phyloP scores from a whole-genome alignment of 2,329 filamentous ascomycete species.

The Pyrenochaeta sp. region DNA sequence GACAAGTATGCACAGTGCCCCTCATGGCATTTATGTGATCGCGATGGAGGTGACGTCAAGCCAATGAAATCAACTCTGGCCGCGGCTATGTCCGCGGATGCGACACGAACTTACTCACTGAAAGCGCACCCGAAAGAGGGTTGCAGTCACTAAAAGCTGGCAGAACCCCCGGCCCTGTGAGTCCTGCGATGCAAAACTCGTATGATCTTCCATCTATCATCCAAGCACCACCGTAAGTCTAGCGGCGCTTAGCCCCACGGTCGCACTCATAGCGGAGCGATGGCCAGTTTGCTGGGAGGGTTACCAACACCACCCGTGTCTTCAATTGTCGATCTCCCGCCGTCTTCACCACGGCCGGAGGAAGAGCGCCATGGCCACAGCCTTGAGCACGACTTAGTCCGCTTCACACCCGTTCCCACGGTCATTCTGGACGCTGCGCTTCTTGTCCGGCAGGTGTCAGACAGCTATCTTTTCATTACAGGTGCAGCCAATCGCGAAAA shows the following conservation, averaged over 20 bases:
- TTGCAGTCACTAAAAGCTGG: constrained; percentile 18
- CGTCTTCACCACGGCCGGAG: constrained; percentile 8
- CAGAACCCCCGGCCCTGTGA: constrained; percentile 11
- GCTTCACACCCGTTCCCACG: constrained; percentile 53
- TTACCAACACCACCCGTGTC: constrained; percentile 14
- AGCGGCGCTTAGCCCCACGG: constrained; percentile 12
- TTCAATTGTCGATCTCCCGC: constrained; percentile 24
- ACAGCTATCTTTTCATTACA: constrained; percentile 52
- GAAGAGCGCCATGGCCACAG: constrained; percentile 13
- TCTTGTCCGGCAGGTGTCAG: constrained; percentile 59
- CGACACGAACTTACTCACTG: not conserved
- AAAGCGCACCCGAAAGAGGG: not conserved
- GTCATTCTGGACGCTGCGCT: constrained; percentile 57
- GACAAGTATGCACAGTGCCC: not conserved
- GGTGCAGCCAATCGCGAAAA: constrained; percentile 41
- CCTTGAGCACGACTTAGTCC: constrained; percentile 35
- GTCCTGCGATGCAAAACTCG: constrained; percentile 24
- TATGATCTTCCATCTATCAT: constrained; percentile 26
- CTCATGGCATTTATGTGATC: not conserved
- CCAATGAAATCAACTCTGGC: not conserved
- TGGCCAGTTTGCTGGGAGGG: constrained; percentile 19
- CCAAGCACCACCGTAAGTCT: constrained; percentile 11
- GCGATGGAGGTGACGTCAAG: not conserved
- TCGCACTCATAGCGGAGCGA: constrained; percentile 13
- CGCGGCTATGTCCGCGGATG: not conserved